A percentile compares a stretch with the other conserved stretches of the same genome.
Conservation (phyloP, 2,329 filamentous ascomycete species). For the Geosmithia putterillii region DNA sequence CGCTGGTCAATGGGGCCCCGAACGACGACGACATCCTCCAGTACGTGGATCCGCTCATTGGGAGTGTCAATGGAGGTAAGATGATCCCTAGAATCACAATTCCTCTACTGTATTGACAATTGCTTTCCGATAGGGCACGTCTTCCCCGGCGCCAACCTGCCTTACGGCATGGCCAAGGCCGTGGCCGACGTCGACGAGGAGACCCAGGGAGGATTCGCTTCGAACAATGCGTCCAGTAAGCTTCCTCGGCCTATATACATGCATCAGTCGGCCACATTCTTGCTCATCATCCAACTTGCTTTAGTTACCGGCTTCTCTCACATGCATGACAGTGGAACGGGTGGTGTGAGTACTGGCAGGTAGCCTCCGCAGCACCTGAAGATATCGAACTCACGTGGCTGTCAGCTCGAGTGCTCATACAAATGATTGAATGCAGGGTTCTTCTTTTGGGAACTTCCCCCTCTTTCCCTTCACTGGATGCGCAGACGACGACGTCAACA, state of each 20-base stretch:
- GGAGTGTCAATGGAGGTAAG: conserved; percentile 2
- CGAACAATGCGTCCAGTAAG: conserved; percentile 2
- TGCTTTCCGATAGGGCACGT: conserved; percentile 21
- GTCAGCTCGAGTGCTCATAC: not conserved
- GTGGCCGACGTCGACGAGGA: conserved; percentile 38
- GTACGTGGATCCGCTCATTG: conserved; percentile 2
- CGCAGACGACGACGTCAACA: conserved; percentile 25
- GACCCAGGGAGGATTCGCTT: conserved; percentile 7
- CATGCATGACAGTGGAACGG: conserved; percentile 16
- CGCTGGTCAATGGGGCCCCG: not conserved
- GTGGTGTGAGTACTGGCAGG: conserved; percentile 20
- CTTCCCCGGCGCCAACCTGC: conserved; percentile 28
- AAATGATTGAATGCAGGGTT: conserved; percentile 11
- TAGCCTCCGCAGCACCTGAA: too few relatives aligned
- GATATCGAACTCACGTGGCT: not conserved
- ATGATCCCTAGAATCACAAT: not conserved
- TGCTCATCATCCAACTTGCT: not conserved
- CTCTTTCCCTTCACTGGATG: conserved; percentile 36
- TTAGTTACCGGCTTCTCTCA: conserved; percentile 17
- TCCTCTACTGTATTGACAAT: not conserved
- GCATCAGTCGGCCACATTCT: too few relatives aligned
- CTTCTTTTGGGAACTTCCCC: conserved; percentile 39
- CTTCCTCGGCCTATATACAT: not conserved
- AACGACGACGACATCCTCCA: not conserved
- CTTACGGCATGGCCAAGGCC: conserved; percentile 41